phyloP scores from a whole-genome alignment of 2,329 filamentous ascomycete genomes.

The Alternaria metachromatica region DNA sequence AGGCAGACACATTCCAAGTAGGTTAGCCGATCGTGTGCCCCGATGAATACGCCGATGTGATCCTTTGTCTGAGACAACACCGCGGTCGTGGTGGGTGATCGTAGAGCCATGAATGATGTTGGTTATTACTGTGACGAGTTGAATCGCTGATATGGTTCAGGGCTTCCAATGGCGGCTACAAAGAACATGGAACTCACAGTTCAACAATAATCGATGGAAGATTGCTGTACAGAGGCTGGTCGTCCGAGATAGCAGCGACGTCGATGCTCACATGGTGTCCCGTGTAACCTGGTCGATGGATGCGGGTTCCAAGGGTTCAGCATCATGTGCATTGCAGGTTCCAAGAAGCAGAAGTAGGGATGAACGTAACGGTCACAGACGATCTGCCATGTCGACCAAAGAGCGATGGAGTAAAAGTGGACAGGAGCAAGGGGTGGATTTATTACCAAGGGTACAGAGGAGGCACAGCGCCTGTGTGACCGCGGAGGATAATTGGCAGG shows the following conservation, averaged over 20 bases:
- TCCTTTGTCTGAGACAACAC: constrained; percentile 19
- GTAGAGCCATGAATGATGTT: background rate
- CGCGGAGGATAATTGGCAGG: constrained; percentile 2
- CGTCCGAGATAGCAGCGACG: background rate
- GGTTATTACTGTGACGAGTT: background rate
- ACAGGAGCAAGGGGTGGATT: constrained; percentile 2
- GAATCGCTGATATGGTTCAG: background rate
- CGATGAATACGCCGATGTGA: constrained; percentile 18
- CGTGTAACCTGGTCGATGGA: constrained; percentile 2
- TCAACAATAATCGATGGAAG: background rate
- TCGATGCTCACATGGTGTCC: background rate
- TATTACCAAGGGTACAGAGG: background rate
- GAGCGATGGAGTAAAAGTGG: background rate
- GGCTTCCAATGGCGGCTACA: background rate
- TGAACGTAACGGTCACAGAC: constrained; percentile 4
- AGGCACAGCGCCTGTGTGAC: constrained; percentile 2
- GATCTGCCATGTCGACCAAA: constrained; percentile 1
- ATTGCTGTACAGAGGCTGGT: background rate
- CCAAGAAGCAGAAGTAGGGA: background rate
- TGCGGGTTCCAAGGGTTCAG: background rate
- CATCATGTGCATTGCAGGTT: constrained; percentile 4
- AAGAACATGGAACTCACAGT: background rate
- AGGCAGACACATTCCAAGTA: background rate
- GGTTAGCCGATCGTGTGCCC: constrained; percentile 31
- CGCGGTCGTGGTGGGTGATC: background rate